Evolutionary conservation across 2,329 filamentous ascomycete species (phyloP), one percentile per base, ranked within the genome.

Genomic region (Colletotrichum navitas): DNA sequence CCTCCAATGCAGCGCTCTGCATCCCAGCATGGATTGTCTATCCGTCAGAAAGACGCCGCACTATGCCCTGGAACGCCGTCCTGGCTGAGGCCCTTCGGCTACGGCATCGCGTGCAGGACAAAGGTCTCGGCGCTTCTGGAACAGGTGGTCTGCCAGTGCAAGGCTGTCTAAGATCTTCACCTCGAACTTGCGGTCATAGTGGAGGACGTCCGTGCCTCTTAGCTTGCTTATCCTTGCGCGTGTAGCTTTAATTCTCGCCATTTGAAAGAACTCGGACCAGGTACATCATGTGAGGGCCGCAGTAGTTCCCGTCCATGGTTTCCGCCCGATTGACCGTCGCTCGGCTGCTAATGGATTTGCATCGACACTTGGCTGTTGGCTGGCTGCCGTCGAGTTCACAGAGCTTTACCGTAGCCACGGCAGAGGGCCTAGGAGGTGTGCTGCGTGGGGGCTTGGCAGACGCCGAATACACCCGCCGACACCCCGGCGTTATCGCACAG

Each of bases 231-330:
- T n/a, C n/a, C n/a, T n/a, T n/a, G n/a, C n/a, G 36, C 82, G 81
- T 26, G 36, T 76, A 80, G 5, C 83, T 81, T 74, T 82, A 78
- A n/a, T n/a, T n/a, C 73, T 83, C 79, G 75, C 81, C 85, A 88
- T 80, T 79, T 88, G 88, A 80, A 88, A 87, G 84, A 84, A 88
- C 1, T 79, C 79, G 1, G 80, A 76, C 80, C 68, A 87, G 76
- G 77, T 87, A 86, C 1, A 83, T 80, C 29, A 84, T 79, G 7
- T 87, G 82, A 0, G 86, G 85, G 1, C 85, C 85, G 74, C 83
- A 85, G 77, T 88, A 85, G 63, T 83, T 82, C 36, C 85, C 85
- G 29, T 86, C 85, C 68, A 88, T 86, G n/a, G 84, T 86, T 73
- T 86, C 81, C 69, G 79, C 85, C 87, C 52, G 77, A 77, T 24